These are phyloP conservation scores for Cruciata laevipes DNA, from an alignment of 257 asterid species.

Conservation along the genomic window DNA sequence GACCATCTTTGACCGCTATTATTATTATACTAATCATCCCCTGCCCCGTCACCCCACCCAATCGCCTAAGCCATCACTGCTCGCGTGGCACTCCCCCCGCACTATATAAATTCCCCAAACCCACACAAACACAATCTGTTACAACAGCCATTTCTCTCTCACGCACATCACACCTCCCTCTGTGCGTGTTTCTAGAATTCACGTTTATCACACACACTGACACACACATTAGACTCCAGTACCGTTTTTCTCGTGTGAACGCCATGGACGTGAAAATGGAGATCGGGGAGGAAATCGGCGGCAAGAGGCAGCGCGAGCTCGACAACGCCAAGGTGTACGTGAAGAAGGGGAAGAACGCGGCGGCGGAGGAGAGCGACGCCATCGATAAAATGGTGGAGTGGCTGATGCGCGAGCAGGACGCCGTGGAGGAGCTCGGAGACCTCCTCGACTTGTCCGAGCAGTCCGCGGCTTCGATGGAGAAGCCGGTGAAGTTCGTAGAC, in stretches of 20 bases:
- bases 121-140: background rate
- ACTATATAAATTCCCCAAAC: background rate
- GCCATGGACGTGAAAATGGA: background rate
- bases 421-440: slow-evolving; percentile 41
- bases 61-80: slow-evolving; percentile 11
- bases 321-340: background rate
- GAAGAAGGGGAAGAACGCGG: slow-evolving; percentile 5
- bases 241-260: background rate
- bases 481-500: slow-evolving; percentile 47
- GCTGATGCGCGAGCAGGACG: slow-evolving; percentile 43
- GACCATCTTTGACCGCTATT: background rate
- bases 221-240: no score
- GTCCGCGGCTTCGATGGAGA: slow-evolving; percentile 26
- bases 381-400: slow-evolving; percentile 25
- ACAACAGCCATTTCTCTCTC: background rate
- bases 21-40: background rate
- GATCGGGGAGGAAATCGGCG: slow-evolving; percentile 17
- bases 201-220: slow-evolving; percentile 1
- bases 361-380: background rate
- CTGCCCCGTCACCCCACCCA: slow-evolving; percentile 14
- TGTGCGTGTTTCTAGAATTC: background rate
- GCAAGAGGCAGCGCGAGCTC: slow-evolving; percentile 10
- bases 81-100: slow-evolving; percentile 13
- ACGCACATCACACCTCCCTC: background rate
- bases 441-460: slow-evolving; percentile 34